Evolutionary conservation across 1,139 yeast species (phyloP), one percentile per base, ranked within the genome.

Genomic region (Blastobotrys aristatus): DNA sequence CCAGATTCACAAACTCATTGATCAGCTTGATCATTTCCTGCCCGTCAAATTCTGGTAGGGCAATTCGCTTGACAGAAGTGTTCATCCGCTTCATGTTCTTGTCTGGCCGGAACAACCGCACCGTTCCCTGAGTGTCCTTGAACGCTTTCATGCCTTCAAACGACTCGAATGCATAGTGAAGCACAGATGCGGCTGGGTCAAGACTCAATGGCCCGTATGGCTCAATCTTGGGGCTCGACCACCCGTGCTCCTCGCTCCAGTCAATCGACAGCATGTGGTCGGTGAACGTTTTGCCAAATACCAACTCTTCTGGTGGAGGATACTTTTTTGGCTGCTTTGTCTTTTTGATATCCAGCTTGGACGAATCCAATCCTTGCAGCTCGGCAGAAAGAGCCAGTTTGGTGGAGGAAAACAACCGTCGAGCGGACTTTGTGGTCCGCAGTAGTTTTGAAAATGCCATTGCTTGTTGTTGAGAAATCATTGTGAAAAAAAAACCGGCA

Each of bases 101-200:
- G 65, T 87, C 86, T 29, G 95, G 85, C 67, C 98, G 82, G 75
- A 92, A 92, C 64, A 90, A 73, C 58, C 96, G 79, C 59, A 88
- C 74, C 56, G 80, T 84, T 39, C 84, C 73, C 17, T 69, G 60
- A 55, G 84, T 51, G 49, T 65, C 70, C 59, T 80, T 77, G 76
- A 89, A 92, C 6, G 97, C 97, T 74, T 92, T 92, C 75, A 92
- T 76, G 56, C 98, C 98, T 73, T 92, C 98, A 60, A 92, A 92
- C 56, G 92, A 77, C 68, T 89, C 96, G 64, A 92, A 92, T 1
- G 96, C 92, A 62, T 92, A 92, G 71, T 92, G 98, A 69, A 92
- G 80, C 31, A 90, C 97, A 62, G 82, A 77, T 11, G 94, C 70
- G 13, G 97, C 82, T 32, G 98, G 98, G 61, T 89, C 96, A 49